Conservation (phyloP, 1,139 yeast species). For the Magnusiomyces paraingens region DNA sequence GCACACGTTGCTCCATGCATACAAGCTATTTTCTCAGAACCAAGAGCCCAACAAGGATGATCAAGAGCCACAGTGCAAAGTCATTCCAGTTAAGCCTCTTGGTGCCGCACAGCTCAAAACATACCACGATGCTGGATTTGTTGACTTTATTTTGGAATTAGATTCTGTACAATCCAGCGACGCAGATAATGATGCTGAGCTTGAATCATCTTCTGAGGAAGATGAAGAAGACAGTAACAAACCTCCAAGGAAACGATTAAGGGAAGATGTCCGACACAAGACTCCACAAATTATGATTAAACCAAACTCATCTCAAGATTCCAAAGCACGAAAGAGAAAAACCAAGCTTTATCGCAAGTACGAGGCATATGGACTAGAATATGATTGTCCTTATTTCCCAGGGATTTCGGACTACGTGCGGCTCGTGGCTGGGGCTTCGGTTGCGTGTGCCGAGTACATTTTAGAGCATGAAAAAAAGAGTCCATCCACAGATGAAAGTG, state of each 20-base stretch:
- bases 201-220: slow-evolving; percentile 17
- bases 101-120: slow-evolving; percentile 34
- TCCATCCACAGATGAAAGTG: not conserved
- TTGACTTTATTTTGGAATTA: slow-evolving; percentile 31
- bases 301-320: not conserved
- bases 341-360: slow-evolving; percentile 6
- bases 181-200: slow-evolving; percentile 24
- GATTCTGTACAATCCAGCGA: slow-evolving; percentile 11
- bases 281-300: not conserved
- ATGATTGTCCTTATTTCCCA: slow-evolving; percentile 64
- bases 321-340: not conserved
- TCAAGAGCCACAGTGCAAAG: slow-evolving; percentile 8
- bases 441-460: slow-evolving; percentile 43
- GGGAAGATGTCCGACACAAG: slow-evolving; percentile 1
- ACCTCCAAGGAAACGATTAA: not conserved
- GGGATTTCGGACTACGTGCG: slow-evolving; percentile 46
- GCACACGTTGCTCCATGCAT: slow-evolving; percentile 40
- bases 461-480: not conserved
- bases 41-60: not conserved
- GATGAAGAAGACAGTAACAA: slow-evolving; percentile 24
- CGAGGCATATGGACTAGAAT: slow-evolving; percentile 34
- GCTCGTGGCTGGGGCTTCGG: slow-evolving; percentile 52
- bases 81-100: slow-evolving; percentile 12
- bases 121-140: slow-evolving; percentile 38
- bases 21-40: slow-evolving; percentile 29